Evolutionary conservation across 345 rosid species (phyloP).

Genomic region (Acer saccharum): DNA sequence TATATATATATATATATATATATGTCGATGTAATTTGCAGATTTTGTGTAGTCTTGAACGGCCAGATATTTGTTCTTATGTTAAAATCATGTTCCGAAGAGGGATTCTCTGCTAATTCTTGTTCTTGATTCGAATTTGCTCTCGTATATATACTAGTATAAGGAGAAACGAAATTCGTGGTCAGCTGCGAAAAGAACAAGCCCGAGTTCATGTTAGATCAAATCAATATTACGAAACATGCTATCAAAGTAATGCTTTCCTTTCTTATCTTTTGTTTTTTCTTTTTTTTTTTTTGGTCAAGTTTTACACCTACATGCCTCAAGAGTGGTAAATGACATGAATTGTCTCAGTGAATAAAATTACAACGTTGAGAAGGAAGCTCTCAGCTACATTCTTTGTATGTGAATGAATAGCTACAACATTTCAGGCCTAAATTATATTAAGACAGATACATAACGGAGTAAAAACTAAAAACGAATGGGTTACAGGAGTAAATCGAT

Average conservation of each 20-base stretch:
- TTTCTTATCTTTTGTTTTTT: not conserved
- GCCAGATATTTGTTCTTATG: not conserved
- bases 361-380: not conserved
- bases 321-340: not conserved
- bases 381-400: not conserved
- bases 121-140: not conserved
- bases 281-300: not conserved
- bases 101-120: not conserved
- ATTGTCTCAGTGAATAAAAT: not conserved
- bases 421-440: slow-evolving; percentile 8
- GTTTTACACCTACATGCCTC: not conserved
- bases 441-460: not conserved
- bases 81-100: not conserved
- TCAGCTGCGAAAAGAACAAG: not conserved
- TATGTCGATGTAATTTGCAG: slow-evolving; percentile 24
- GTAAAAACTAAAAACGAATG: slow-evolving; percentile 4
- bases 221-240: too few species aligned
- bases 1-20: not conserved
- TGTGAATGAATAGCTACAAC: slow-evolving; percentile 10
- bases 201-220: not conserved
- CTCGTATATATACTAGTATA: not conserved
- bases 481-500: slow-evolving; percentile 3
- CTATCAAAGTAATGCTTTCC: not conserved
- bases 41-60: slow-evolving; percentile 2
- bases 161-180: not conserved